phyloP scores from a whole-genome alignment of 139 green algal genomes.

The Raphidocelis subcapitata region DNA sequence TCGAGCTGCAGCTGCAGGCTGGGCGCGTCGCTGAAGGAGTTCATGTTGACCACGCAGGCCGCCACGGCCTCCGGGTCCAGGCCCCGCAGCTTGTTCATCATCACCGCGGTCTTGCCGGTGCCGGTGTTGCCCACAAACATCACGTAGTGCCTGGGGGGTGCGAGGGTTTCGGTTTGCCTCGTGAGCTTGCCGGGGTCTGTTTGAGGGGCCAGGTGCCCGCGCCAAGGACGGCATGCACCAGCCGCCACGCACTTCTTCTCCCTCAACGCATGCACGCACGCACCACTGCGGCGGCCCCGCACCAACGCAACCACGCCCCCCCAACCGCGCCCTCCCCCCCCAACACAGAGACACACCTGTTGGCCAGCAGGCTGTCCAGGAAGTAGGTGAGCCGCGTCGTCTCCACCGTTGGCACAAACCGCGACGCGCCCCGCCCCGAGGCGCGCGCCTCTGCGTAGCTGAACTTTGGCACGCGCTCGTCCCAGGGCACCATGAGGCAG shows the following conservation, averaged over 20 bases:
- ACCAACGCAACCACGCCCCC: too few species aligned
- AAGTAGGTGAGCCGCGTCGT: conserved; percentile 84
- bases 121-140: conserved; percentile 94
- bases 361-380: conserved; percentile 73
- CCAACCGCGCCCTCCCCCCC: background rate
- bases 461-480: conserved; percentile 61
- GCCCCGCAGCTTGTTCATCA: conserved; percentile 81
- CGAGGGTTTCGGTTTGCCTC: too few species aligned
- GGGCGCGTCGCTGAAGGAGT: conserved; percentile 83
- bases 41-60: conserved; percentile 85
- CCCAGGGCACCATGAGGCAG: conserved; percentile 75
- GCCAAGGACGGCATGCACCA: too few species aligned
- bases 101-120: conserved; percentile 86
- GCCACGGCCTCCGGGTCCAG: conserved; percentile 76
- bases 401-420: conserved; percentile 90
- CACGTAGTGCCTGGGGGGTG: conserved; percentile 62
- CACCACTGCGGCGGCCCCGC: too few species aligned
- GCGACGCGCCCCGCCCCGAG: conserved; percentile 32
- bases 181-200: too few species aligned
- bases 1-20: conserved; percentile 76
- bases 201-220: too few species aligned
- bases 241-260: too few species aligned
- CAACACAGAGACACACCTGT: conserved; percentile 29
- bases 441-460: conserved; percentile 37
- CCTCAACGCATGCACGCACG: too few species aligned